A percentile compares a stretch with the other conserved stretches of the same genome.
Conservation (phyloP, 2,329 filamentous ascomycete species). For the Trichoderma sp. region DNA sequence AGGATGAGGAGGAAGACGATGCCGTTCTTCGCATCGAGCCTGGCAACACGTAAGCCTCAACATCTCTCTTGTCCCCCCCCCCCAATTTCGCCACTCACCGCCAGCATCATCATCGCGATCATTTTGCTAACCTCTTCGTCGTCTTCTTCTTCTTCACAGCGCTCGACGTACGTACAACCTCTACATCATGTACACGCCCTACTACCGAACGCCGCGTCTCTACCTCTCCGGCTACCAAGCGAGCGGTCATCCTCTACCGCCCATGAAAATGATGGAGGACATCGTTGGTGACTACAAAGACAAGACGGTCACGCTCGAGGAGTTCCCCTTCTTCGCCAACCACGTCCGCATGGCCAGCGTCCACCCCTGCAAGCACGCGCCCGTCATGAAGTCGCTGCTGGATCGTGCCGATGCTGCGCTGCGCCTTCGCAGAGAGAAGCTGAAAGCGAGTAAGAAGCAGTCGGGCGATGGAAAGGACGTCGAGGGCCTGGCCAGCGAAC, state of each 20-base stretch:
- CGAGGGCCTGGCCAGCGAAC: slow-evolving; percentile 83
- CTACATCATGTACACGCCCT: slow-evolving; percentile 96
- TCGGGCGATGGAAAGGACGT: slow-evolving; percentile 56
- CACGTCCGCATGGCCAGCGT: slow-evolving; percentile 94
- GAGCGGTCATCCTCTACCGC: slow-evolving; percentile 75
- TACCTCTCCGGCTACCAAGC: slow-evolving; percentile 89
- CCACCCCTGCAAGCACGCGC: slow-evolving; percentile 95
- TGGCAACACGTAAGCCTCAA: slow-evolving; percentile 44
- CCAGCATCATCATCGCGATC: not conserved
- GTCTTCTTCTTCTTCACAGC: slow-evolving; percentile 43
- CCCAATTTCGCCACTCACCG: not conserved
- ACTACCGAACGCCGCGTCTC: slow-evolving; percentile 92
- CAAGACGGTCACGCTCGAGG: slow-evolving; percentile 97
- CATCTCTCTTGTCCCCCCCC: not conserved
- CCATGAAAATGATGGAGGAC: slow-evolving; percentile 90
- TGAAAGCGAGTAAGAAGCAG: slow-evolving; percentile 56
- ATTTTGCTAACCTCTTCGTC: not conserved
- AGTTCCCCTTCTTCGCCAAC: slow-evolving; percentile 92
- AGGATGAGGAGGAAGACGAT: slow-evolving; percentile 95
- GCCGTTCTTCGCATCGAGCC: slow-evolving; percentile 72
- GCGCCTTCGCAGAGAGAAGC: slow-evolving; percentile 81
- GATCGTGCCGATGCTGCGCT: slow-evolving; percentile 92
- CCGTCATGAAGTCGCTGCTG: slow-evolving; percentile 95
- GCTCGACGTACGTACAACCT: slow-evolving; percentile 91
- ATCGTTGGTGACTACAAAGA: slow-evolving; percentile 96